Evolutionary conservation across 148 eudicot genomes (phyloP).

Genomic region (Selenicereus undatus): DNA sequence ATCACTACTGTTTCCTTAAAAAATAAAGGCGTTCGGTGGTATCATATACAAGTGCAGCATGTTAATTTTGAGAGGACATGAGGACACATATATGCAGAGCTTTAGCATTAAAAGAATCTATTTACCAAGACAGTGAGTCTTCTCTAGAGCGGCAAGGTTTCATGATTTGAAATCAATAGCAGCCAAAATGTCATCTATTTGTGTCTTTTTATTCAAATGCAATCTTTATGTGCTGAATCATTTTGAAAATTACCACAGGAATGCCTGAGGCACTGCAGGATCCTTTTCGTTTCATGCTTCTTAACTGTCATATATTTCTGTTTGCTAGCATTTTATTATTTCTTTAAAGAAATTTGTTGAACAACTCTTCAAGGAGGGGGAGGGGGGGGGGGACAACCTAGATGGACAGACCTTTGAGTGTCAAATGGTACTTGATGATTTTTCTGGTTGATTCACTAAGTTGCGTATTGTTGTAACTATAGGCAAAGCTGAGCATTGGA

Average conservation of each 20-base stretch:
- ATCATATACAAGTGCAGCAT: not conserved
- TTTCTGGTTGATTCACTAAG: not conserved
- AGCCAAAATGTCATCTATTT: not conserved
- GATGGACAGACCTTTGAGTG: not conserved
- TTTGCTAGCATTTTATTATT: not conserved
- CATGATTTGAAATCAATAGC: not conserved
- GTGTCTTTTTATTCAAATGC: not conserved
- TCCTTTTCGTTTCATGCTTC: not conserved
- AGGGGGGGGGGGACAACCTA: no score
- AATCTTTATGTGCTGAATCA: not conserved
- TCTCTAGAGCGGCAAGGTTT: not conserved
- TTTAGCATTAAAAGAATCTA: not conserved
- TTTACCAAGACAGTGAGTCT: not conserved
- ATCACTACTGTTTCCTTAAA: no score
- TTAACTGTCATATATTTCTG: not conserved
- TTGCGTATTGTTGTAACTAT: slow-evolving; percentile 23
- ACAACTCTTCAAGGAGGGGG: not conserved
- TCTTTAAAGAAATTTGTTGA: not conserved
- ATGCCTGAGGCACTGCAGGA: not conserved
- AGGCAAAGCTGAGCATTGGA: slow-evolving; percentile 77
- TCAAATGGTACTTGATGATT: not conserved
- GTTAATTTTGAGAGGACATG: not conserved
- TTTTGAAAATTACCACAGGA: not conserved
- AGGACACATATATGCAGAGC: not conserved
- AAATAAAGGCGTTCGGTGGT: no score